These are phyloP conservation scores for Populus tomentosa DNA, from an alignment of 441 rosid species.

Conservation along the genomic window DNA sequence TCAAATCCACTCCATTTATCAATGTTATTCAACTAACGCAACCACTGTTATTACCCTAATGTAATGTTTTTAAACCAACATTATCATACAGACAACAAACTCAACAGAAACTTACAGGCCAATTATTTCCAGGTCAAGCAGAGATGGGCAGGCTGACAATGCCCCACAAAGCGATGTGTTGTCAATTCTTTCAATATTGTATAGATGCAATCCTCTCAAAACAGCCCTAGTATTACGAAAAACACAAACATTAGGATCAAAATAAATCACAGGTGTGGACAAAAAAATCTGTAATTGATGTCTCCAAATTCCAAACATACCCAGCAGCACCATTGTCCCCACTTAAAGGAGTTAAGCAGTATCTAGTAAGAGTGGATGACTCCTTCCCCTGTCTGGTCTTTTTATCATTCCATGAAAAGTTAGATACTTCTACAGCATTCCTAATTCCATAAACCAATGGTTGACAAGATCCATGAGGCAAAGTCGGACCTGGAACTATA, in stretches of 20 bases:
- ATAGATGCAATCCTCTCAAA: conserved; percentile 75
- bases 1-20: neutral
- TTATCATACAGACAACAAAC: conserved; percentile 9
- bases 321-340: conserved; percentile 50
- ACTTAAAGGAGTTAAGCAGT: conserved; percentile 58
- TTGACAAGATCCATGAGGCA: conserved; percentile 44
- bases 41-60: neutral
- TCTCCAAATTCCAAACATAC: conserved; percentile 29
- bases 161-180: conserved; percentile 49
- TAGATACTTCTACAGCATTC: conserved; percentile 60
- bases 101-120: conserved; percentile 62
- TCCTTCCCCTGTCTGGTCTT: conserved; percentile 72
- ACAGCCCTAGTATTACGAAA: conserved; percentile 41
- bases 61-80: conserved; percentile 4
- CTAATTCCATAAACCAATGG: conserved; percentile 51
- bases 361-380: conserved; percentile 61
- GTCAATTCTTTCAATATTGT: conserved; percentile 60
- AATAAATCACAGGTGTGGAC: neutral
- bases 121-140: conserved; percentile 75
- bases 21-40: neutral
- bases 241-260: conserved; percentile 18
- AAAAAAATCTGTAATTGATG: neutral
- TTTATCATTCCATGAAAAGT: conserved; percentile 69
- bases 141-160: conserved; percentile 59
- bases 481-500: conserved; percentile 43